Conservation (phyloP, 176 grass and related monocot genomes). For the Oryza punctata region DNA sequence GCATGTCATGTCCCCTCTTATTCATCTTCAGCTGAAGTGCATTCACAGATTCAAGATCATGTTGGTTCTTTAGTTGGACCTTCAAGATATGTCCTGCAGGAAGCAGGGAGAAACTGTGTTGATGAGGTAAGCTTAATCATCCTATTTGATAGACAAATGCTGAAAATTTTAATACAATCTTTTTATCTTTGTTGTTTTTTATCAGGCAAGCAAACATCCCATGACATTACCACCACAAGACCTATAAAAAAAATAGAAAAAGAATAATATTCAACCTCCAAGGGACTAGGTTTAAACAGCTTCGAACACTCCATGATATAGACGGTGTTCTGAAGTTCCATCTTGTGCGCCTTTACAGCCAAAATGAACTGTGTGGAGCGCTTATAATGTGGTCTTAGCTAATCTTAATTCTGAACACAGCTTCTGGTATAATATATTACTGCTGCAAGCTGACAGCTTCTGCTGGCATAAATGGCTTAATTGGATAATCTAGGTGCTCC, state of each 20-base stretch:
- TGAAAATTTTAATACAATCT: conserved; percentile 6
- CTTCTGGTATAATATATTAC: conserved; percentile 8
- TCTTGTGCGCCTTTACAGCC: neutral
- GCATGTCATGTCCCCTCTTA: conserved; percentile 43
- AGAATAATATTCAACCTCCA: neutral
- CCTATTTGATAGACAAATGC: neutral
- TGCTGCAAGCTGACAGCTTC: neutral
- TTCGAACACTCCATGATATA: neutral
- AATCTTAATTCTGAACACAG: neutral
- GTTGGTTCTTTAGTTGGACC: conserved; percentile 15
- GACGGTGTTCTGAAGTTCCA: neutral
- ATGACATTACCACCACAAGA: neutral
- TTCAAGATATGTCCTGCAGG: conserved; percentile 32
- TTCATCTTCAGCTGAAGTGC: conserved; percentile 42
- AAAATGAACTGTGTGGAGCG: neutral
- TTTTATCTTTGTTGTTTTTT: conserved; percentile 9
- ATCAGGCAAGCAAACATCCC: neutral
- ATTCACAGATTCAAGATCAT: conserved; percentile 40
- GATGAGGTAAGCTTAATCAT: conserved; percentile 31
- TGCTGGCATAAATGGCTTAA: neutral
- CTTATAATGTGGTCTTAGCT: neutral
- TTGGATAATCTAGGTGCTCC: neutral
- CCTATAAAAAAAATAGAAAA: neutral
- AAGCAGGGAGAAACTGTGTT: conserved; percentile 8
- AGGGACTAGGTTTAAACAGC: neutral